Percentiles rank a stretch among this genome's conserved stretches.
Evolutionary conservation across 192 early-diverging fungal species (phyloP).

Genomic region (Gorgonomyces haynaldii): DNA sequence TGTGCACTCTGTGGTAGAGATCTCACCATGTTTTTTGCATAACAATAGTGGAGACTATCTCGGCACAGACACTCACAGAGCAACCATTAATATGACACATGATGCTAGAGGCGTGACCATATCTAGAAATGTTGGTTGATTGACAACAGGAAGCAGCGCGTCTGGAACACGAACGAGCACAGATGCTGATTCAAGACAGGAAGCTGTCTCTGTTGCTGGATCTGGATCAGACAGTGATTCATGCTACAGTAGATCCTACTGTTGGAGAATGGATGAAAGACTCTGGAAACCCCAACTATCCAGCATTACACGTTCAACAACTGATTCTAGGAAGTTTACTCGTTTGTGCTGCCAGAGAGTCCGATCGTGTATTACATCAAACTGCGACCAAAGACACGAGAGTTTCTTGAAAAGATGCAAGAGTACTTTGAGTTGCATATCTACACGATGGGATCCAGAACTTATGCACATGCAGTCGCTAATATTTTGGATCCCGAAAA

Average conservation of each 20-base stretch:
- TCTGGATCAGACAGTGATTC: conserved; percentile 95
- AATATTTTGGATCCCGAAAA: conserved; percentile 74
- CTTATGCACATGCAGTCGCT: conserved; percentile 83
- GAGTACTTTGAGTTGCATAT: conserved; percentile 89
- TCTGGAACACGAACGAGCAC: conserved; percentile 2
- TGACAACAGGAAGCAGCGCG: not conserved
- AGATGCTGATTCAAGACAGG: conserved; percentile 27
- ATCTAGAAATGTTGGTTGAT: conserved; percentile 38
- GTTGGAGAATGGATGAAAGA: conserved; percentile 66
- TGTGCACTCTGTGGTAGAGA: conserved; percentile 76
- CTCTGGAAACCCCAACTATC: conserved; percentile 40
- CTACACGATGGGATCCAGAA: conserved; percentile 95
- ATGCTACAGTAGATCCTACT: conserved; percentile 71
- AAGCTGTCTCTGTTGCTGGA: conserved; percentile 90
- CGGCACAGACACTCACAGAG: conserved; percentile 41
- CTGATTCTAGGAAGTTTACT: conserved; percentile 49
- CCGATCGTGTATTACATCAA: conserved; percentile 70
- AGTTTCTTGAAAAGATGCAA: conserved; percentile 60
- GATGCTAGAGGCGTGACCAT: conserved; percentile 59
- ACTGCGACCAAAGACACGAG: conserved; percentile 66
- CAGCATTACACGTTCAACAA: conserved; percentile 18
- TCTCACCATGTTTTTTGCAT: conserved; percentile 32
- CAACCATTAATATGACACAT: conserved; percentile 71
- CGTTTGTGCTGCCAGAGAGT: conserved; percentile 61
- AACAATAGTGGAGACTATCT: conserved; percentile 13